Evolutionary conservation across 148 eudicot species (phyloP).

Genomic region (Gaultheria prostrata): DNA sequence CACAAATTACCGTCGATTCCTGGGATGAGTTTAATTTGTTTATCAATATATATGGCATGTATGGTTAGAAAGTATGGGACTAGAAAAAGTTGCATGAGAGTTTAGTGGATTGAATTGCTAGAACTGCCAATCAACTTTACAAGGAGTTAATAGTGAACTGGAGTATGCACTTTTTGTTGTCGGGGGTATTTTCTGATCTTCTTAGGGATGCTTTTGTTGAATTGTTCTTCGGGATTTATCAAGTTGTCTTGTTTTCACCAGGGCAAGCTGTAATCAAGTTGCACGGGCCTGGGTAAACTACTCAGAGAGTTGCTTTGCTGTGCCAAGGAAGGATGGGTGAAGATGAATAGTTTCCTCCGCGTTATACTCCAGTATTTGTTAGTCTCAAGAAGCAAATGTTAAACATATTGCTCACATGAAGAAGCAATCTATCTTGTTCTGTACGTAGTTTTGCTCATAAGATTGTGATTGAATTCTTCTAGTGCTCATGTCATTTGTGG

Average conservation of each 20-base stretch:
- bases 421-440: not conserved
- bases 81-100: not conserved
- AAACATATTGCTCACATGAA: not conserved
- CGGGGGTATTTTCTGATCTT: not conserved
- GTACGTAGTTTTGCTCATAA: not conserved
- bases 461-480: not conserved
- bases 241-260: not conserved
- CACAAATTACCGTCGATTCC: not conserved
- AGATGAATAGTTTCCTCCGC: not conserved
- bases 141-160: not conserved
- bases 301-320: not conserved
- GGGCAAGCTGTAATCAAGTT: constrained; percentile 2
- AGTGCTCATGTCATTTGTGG: not conserved
- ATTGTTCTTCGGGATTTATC: too few relatives aligned
- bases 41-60: not conserved
- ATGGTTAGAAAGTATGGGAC: not conserved
- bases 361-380: not conserved
- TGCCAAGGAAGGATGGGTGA: not conserved
- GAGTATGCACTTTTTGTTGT: not conserved
- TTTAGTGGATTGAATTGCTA: not conserved
- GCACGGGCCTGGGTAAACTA: not conserved
- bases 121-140: not conserved
- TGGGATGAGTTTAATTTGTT: not conserved
- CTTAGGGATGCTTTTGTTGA: not conserved
- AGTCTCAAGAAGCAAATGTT: not conserved